Conservation (phyloP, 2,329 filamentous ascomycete species). For the Colletotrichum nymphaeae region DNA sequence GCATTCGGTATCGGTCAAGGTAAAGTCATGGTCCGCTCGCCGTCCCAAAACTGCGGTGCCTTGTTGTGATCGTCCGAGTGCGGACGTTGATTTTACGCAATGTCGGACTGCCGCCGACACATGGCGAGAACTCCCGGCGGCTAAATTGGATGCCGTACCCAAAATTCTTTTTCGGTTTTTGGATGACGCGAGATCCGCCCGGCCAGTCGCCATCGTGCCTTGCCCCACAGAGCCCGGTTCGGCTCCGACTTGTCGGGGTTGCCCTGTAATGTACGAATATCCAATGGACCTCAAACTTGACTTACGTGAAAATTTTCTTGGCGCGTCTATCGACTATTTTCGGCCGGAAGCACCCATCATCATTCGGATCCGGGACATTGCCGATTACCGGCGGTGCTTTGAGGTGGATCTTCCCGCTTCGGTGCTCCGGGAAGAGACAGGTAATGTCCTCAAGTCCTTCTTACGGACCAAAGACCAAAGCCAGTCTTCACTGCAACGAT, state of each 20-base stretch:
- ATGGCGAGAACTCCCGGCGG: neutral
- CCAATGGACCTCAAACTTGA: neutral
- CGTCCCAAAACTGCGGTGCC: neutral
- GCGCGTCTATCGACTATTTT: neutral
- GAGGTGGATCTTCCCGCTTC: neutral
- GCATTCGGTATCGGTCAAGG: neutral
- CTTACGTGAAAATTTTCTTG: neutral
- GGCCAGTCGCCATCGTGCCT: slow-evolving; percentile 5
- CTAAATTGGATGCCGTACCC: neutral
- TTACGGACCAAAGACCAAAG: neutral
- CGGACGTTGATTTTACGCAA: neutral
- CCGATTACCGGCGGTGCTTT: neutral
- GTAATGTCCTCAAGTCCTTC: neutral
- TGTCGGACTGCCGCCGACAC: slow-evolving; percentile 1
- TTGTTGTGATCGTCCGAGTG: neutral
- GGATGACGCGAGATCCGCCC: slow-evolving; percentile 14
- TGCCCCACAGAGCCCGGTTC: slow-evolving; percentile 1
- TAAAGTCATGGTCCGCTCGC: neutral
- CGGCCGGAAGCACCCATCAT: neutral
- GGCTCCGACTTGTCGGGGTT: neutral
- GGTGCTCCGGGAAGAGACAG: neutral
- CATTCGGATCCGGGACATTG: neutral
- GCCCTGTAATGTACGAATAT: neutral
- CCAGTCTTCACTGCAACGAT: neutral
- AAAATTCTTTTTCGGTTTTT: too few species aligned